Evolutionary conservation across 2,329 filamentous ascomycete genomes (phyloP), one percentile per base, ranked within the genome.

Genomic region (Colletotrichum gloeosporioides): DNA sequence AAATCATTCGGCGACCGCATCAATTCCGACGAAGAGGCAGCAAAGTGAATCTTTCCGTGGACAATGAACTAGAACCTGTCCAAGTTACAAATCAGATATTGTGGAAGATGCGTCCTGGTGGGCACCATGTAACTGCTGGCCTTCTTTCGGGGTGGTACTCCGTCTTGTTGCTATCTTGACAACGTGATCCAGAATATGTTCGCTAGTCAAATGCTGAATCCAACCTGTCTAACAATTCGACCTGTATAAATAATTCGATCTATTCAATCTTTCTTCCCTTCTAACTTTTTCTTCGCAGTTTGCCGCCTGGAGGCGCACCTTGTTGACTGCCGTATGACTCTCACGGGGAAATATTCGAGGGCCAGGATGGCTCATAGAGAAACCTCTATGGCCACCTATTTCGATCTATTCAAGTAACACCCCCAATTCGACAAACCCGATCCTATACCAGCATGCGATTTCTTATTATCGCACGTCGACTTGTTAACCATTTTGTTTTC

Each of bases 341-440:
- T n/a, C n/a, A n/a, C n/a, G n/a, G n/a, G n/a, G n/a, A n/a, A n/a
- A n/a, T n/a, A n/a, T n/a, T n/a, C n/a, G n/a, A n/a, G n/a, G n/a
- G n/a, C n/a, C n/a, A n/a, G n/a, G n/a, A n/a, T n/a, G n/a, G n/a
- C n/a, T n/a, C n/a, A n/a, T n/a, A n/a, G n/a, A n/a, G n/a, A n/a
- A n/a, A n/a, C n/a, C n/a, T n/a, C n/a, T n/a, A n/a, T n/a, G n/a
- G n/a, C n/a, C n/a, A n/a, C n/a, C n/a, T n/a, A n/a, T n/a, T n/a
- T n/a, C 22, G 9, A 27, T 10, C 10, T 22, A 13, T 57, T 7
- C 5, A 22, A 7, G n/a, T 15, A 57, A 15, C 5, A 22, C 15
- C 10, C 22, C 12, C 5, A 16, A 57, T 4, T 13, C 27, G 3
- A 4, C 10, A 1, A 13, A 57, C 4, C 2, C 0, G 6, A 22